phyloP scores from a whole-genome alignment of 257 asterid species.

The Solanum neorickii region DNA sequence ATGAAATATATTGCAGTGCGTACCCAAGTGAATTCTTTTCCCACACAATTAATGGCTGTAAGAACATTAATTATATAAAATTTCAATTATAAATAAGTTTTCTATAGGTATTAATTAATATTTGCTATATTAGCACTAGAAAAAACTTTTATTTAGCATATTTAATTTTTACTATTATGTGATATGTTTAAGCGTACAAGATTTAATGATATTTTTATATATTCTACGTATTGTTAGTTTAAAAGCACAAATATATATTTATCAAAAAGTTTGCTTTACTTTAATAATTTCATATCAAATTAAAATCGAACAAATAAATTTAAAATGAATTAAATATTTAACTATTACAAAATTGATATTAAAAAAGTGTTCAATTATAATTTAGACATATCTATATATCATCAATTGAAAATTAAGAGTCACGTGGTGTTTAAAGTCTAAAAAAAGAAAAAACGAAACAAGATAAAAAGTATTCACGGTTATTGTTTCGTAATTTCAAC shows the following conservation, averaged over 20 bases:
- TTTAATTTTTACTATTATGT: too few species aligned
- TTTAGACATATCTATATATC: not conserved
- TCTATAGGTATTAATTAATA: too few species aligned
- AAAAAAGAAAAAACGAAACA: not conserved
- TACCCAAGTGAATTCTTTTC: not conserved
- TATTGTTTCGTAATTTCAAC: not conserved
- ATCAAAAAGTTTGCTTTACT: too few species aligned
- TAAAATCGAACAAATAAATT: too few species aligned
- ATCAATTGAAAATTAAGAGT: not conserved
- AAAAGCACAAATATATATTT: too few species aligned
- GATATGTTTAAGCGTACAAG: accelerated
- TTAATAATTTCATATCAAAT: accelerated
- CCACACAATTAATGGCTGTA: not conserved
- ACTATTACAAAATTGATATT: not conserved
- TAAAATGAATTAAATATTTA: too few species aligned
- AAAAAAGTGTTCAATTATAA: not conserved
- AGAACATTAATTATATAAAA: not conserved
- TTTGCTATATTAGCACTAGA: too few species aligned
- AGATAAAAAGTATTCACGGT: not conserved
- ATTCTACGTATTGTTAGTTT: too few species aligned
- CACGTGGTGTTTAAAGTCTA: not conserved
- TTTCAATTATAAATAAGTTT: too few species aligned
- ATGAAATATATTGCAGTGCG: not conserved
- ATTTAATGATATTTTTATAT: too few species aligned
- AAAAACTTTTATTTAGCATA: too few species aligned